Base-by-base conservation (phyloP, 1,139 yeast species). In the Pichia sp. region DNA sequence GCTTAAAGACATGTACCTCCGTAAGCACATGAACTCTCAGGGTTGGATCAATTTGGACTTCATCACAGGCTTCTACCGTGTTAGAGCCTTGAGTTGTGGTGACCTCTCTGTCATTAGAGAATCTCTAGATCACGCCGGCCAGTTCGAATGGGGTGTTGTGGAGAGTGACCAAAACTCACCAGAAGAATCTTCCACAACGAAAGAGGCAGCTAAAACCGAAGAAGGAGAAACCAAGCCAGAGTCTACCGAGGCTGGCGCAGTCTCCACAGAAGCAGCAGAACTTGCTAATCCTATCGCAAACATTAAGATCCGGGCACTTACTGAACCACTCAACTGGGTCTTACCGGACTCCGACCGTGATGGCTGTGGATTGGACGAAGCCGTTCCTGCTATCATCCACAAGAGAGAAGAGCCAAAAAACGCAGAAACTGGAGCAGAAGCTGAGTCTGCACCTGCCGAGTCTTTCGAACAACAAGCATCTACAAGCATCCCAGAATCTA, bases 21-120 rank as follows among this genome's bases (percentile, higher is more conserved):
- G 96, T 70, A 81, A 82, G 63, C 88, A 85, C 65, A 89, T 90
- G 96, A 84, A 85, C 71, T 72, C 76, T 50, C 77, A 82, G 58
- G 97, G 97, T 36, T 85, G 85, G 78, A 79, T 90, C 54, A 81
- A 84, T 41, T 72, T 90, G 60, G 65, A 70, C 8, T 77, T 84
- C 56, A 77, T 90, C 62, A 84, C 90, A 59, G 75, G 78, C 59
- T 90, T 90, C 70, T 83, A 85, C 75, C 79, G 97, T 66, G 85
- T 90, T 61, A 79, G 82, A 66, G 78, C 80, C 54, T 68, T 82
- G 49, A 77, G 82, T 51, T 74, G 72, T 52, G 84, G 83, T 47
- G 82, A 81, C 61, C 58, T 70, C 50, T 69, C 70, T 32, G 63
- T 80, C 49, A 74, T 82, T 32, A 66, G 70, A 51, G 80, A 76